Conservation (phyloP, 2,329 filamentous ascomycete species). For the Apiospora pterosperma region DNA sequence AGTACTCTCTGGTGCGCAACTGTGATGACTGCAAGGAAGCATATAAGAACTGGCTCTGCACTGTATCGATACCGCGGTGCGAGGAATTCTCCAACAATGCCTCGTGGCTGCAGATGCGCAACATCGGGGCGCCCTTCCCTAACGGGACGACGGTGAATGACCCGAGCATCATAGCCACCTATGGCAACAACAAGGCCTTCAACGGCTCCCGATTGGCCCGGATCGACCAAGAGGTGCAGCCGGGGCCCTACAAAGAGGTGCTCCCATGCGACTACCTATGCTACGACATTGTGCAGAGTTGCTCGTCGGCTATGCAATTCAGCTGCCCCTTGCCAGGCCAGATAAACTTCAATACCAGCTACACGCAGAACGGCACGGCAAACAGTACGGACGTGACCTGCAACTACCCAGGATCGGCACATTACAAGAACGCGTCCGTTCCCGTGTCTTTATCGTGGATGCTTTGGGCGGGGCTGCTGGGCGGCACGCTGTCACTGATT, state of each 20-base stretch:
- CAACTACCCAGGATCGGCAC: slow-evolving; percentile 60
- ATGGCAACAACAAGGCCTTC: slow-evolving; percentile 32
- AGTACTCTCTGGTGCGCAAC: slow-evolving; percentile 75
- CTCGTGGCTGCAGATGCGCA: slow-evolving; percentile 61
- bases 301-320: slow-evolving; percentile 74
- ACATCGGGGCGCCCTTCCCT: slow-evolving; percentile 66
- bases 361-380: slow-evolving; percentile 28
- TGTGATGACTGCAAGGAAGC: slow-evolving; percentile 74
- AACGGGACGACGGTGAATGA: slow-evolving; percentile 58
- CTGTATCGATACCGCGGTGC: slow-evolving; percentile 88
- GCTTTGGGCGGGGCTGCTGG: slow-evolving; percentile 19
- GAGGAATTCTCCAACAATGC: slow-evolving; percentile 67
- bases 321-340: slow-evolving; percentile 58
- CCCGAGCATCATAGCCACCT: slow-evolving; percentile 24
- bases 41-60: slow-evolving; percentile 95
- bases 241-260: slow-evolving; percentile 92
- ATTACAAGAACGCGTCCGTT: slow-evolving; percentile 38
- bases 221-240: slow-evolving; percentile 69
- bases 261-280: slow-evolving; percentile 86
- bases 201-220: slow-evolving; percentile 64
- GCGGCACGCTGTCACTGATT: background rate
- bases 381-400: slow-evolving; percentile 38
- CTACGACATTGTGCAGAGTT: slow-evolving; percentile 80
- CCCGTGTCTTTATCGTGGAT: slow-evolving; percentile 10
- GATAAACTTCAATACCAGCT: slow-evolving; percentile 43